Evolutionary conservation across 2,329 filamentous ascomycete species (phyloP).

Genomic region (Hortaea sp.): DNA sequence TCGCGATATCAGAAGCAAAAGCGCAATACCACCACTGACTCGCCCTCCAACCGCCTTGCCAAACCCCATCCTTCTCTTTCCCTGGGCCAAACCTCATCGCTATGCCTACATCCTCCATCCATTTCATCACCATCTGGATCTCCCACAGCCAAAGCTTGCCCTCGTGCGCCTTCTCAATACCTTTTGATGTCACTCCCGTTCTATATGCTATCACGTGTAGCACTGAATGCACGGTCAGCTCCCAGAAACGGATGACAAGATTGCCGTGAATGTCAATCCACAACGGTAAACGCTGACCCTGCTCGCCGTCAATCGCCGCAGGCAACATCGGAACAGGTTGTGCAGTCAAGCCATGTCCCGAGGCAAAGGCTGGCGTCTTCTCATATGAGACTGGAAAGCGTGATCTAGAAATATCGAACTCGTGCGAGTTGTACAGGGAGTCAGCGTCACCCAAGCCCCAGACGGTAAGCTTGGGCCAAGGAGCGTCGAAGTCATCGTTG

Average conservation of each 20-base stretch:
- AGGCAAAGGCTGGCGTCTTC: constrained; percentile 50
- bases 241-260: constrained; percentile 52
- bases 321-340: constrained; percentile 23
- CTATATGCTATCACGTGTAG: constrained; percentile 54
- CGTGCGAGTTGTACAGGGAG: constrained; percentile 60
- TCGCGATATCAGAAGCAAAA: constrained; percentile 17
- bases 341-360: constrained; percentile 42
- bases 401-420: constrained; percentile 55
- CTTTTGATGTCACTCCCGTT: constrained; percentile 45
- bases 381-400: constrained; percentile 52
- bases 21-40: constrained; percentile 61
- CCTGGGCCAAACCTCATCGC: constrained; percentile 33
- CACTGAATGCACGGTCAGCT: constrained; percentile 51
- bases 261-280: constrained; percentile 63
- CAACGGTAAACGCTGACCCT: constrained; percentile 44
- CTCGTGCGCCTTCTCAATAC: constrained; percentile 46
- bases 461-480: constrained; percentile 37
- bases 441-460: constrained; percentile 62
- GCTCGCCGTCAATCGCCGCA: constrained; percentile 6
- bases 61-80: constrained; percentile 23
- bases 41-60: constrained; percentile 33
- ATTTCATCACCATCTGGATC: constrained; percentile 47
- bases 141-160: constrained; percentile 56
- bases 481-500: constrained; percentile 37
- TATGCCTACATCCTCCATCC: constrained; percentile 47